phyloP scores from a whole-genome alignment of 2,329 filamentous ascomycete genomes.

The Pseudogymnoascus sp. region DNA sequence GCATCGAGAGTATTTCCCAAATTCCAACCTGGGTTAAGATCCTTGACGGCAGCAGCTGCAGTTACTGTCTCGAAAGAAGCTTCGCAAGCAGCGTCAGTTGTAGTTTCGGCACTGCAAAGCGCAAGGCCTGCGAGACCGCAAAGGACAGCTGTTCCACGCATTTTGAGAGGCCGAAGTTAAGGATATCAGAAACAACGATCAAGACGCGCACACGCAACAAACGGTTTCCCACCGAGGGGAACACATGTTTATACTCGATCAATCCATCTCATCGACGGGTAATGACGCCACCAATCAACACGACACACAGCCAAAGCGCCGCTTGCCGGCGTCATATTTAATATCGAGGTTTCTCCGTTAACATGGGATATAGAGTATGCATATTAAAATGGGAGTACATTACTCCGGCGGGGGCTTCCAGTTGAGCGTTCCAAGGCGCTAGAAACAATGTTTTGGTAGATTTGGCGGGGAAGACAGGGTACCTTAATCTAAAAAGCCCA shows the following conservation, averaged over 20 bases:
- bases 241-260: background rate
- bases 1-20: slow-evolving; percentile 53
- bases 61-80: slow-evolving; percentile 18
- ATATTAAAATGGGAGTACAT: background rate
- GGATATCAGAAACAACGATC: background rate
- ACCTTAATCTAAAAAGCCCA: background rate
- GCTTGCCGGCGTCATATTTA: background rate
- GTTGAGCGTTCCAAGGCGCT: background rate
- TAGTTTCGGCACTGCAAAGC: slow-evolving; percentile 2
- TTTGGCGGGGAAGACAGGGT: slow-evolving; percentile 3
- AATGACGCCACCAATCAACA: background rate
- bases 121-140: background rate
- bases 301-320: background rate
- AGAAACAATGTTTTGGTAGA: background rate
- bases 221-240: background rate
- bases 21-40: slow-evolving; percentile 51
- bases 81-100: slow-evolving; percentile 13
- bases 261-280: background rate
- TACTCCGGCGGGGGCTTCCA: slow-evolving; percentile 3
- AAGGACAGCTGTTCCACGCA: background rate
- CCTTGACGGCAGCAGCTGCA: slow-evolving; percentile 30
- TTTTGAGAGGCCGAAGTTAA: background rate
- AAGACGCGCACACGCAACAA: background rate
- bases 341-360: background rate
- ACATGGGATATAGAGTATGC: background rate